phyloP scores from a whole-genome alignment of 2,329 filamentous ascomycete species.

The Trichoderma semiorbis region DNA sequence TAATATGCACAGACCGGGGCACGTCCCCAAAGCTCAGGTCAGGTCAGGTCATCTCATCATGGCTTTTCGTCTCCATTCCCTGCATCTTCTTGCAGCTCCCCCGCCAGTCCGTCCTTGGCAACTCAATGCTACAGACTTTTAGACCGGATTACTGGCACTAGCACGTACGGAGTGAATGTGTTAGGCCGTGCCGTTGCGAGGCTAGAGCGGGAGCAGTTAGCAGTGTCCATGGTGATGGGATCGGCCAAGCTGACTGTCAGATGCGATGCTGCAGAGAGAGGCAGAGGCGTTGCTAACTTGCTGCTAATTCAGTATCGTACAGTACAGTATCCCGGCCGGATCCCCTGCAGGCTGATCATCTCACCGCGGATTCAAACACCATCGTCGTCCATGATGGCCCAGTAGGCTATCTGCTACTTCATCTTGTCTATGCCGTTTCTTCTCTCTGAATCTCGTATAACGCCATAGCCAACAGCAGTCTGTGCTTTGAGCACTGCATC shows the following conservation, averaged over 20 bases:
- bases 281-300: background rate
- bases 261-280: constrained; percentile 7
- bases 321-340: background rate
- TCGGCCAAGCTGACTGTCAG: constrained; percentile 10
- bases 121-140: background rate
- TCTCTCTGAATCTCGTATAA: background rate
- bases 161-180: background rate
- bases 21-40: constrained; percentile 7
- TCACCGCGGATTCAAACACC: background rate
- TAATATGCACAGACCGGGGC: background rate
- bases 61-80: background rate
- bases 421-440: background rate
- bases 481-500: background rate
- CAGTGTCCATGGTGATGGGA: background rate
- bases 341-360: background rate
- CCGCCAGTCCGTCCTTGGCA: background rate
- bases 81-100: background rate
- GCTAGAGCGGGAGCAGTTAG: background rate
- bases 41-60: background rate
- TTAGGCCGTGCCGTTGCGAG: background rate
- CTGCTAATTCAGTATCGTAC: background rate
- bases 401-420: background rate
- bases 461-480: background rate
- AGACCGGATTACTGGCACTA: background rate
- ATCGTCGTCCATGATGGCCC: background rate